Percentiles rank a stretch among this genome's conserved stretches.
These are phyloP conservation scores for Scedosporium apiospermum DNA, from an alignment of 2,329 filamentous ascomycete species.

Conservation along the genomic window DNA sequence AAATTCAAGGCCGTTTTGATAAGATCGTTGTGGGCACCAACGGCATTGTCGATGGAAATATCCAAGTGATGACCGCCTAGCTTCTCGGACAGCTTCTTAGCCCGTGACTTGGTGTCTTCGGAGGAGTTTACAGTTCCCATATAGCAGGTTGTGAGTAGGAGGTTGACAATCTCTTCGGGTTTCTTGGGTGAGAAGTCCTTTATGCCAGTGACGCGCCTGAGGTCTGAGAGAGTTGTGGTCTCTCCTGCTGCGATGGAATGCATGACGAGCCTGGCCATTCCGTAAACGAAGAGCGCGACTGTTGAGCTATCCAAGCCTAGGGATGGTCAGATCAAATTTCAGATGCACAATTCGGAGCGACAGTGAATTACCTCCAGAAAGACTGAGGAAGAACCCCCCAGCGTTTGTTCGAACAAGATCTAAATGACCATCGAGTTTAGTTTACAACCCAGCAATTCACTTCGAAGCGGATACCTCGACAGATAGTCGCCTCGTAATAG, in stretches of 20 bases:
- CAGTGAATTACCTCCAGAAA: conserved; percentile 23
- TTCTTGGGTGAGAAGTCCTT: conserved; percentile 38
- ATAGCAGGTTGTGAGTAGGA: conserved; percentile 31
- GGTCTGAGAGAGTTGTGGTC: conserved; percentile 14
- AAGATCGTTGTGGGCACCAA: conserved; percentile 39
- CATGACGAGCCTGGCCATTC: conserved; percentile 48
- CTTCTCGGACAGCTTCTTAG: conserved; percentile 46
- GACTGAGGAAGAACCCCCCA: conserved; percentile 43
- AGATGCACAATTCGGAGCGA: not conserved
- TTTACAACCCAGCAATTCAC: no score
- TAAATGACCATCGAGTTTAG: conserved; percentile 35
- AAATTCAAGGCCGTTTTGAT: conserved; percentile 18
- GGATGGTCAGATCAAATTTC: not conserved
- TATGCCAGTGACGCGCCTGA: conserved; percentile 16
- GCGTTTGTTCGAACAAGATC: conserved; percentile 36
- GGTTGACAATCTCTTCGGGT: conserved; percentile 45
- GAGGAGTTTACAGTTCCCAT: conserved; percentile 54
- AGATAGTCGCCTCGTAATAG: no score
- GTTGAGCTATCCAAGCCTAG: conserved; percentile 15
- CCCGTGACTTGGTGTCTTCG: conserved; percentile 48
- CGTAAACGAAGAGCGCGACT: conserved; percentile 21
- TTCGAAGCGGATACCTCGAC: no score
- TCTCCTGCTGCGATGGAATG: conserved; percentile 33
- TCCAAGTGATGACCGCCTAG: conserved; percentile 68
- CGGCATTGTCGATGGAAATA: conserved; percentile 62